These are phyloP conservation scores for Cadophora sp. DNA, from an alignment of 2,329 filamentous ascomycete species.

Conservation along the genomic window DNA sequence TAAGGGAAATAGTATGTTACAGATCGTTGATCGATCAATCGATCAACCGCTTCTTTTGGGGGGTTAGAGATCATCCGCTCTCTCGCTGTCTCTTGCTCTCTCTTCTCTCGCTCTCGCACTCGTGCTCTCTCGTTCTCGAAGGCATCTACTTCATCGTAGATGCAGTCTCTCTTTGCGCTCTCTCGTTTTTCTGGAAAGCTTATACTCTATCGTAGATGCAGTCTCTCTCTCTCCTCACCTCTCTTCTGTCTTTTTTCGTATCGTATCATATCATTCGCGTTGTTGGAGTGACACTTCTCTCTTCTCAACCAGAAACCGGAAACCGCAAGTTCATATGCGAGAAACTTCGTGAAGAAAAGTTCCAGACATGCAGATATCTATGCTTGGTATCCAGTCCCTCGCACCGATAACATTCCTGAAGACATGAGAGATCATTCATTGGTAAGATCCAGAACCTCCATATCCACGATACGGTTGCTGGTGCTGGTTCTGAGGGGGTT, in stretches of 20 bases:
- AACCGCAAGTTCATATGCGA: no score
- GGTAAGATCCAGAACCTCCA: conserved; percentile 8
- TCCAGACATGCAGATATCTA: no score
- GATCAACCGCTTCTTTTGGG: no score
- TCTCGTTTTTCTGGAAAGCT: no score
- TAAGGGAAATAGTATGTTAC: conserved; percentile 13
- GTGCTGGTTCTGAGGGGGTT: background rate
- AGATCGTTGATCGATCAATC: background rate
- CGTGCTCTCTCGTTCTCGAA: no score
- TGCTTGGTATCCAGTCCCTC: background rate
- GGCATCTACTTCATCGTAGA: no score
- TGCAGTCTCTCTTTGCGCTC: no score
- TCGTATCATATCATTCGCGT: background rate
- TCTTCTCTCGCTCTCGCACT: no score
- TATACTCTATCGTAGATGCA: no score
- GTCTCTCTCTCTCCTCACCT: background rate
- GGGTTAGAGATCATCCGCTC: background rate
- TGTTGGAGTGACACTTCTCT: background rate
- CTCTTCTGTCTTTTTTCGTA: background rate
- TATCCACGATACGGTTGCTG: conserved; percentile 12
- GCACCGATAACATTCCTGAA: background rate
- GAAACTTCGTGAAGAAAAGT: background rate
- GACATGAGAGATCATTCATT: background rate
- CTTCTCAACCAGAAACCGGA: background rate
- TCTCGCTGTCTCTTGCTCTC: no score